Evolutionary conservation across 306 rosid species (phyloP), one percentile per base, ranked within the genome.

Genomic region (Gillenia trifoliata): DNA sequence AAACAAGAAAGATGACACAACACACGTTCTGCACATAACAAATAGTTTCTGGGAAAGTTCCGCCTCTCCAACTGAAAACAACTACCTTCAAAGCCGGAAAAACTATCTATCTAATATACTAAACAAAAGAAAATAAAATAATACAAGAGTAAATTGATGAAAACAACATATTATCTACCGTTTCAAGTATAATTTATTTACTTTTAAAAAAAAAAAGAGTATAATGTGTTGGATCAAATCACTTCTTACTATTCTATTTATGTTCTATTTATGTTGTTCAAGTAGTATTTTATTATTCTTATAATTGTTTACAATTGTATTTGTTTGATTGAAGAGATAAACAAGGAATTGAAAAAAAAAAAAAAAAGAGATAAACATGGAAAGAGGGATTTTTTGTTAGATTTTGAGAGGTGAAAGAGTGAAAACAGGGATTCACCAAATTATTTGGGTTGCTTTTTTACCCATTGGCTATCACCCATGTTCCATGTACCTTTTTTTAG

Each of bases 31-130:
- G 45, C 22, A 17, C 25, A 43, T 57, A 40, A 36, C 10, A 22
- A 23, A 4, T 19, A n/a, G 6, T 54, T 83, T 64, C 85, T 62
- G 13, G 67, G 89, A 80, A 86, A 45, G 73, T 80, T 78, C 85
- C 73, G 12, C 29, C 28, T 45, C 50, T 61, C 41, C 52, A 43
- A 60, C 64, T 47, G 13, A 19, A 31, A 68, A n/a, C n/a, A 66
- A 64, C 60, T 23, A 41, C 38, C 29, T 74, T 41, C 12, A 22
- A 68, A 64, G 7, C 8, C 10, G 34, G 3, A 64, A 38, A 30
- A 36, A 34, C 6, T 22, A 20, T 41, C 19, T 47, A 19, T 52
- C 47, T 38, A 3, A 12, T 12, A 11, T 12, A 12, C 3, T 41
- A 41, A 41, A 11, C 47, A 11, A 41, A 25, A 8, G 12, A 8